A percentile compares a stretch with the other conserved stretches of the same genome.
phyloP scores from a whole-genome alignment of 2,329 filamentous ascomycete species.

The Fusarium nematophilum region DNA sequence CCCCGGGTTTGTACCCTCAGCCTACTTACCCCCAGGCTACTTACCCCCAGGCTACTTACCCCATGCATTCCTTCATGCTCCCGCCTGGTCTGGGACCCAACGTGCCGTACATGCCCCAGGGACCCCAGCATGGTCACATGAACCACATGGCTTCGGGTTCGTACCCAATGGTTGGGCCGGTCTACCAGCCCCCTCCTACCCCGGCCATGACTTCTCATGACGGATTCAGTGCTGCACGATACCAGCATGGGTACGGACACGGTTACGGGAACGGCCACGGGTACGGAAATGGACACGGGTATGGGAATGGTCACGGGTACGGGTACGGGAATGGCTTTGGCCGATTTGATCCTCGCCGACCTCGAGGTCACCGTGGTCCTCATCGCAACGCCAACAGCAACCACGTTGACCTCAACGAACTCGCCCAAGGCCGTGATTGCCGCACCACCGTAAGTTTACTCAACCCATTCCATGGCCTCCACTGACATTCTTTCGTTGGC shows the following conservation, averaged over 20 bases:
- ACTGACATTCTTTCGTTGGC: conserved; percentile 8
- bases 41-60: conserved; percentile 39
- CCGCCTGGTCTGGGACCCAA: conserved; percentile 45
- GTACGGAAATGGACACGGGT: conserved; percentile 29
- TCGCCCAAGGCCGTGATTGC: conserved; percentile 72
- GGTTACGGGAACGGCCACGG: too few species aligned
- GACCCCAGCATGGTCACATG: conserved; percentile 39
- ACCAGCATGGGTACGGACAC: too few species aligned
- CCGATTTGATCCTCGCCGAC: conserved; percentile 38
- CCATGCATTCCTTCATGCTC: conserved; percentile 51
- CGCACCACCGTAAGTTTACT: conserved; percentile 73
- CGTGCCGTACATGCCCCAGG: conserved; percentile 43
- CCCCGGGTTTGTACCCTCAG: conserved; percentile 35
- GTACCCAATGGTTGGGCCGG: conserved; percentile 45
- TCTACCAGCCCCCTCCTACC: conserved; percentile 49
- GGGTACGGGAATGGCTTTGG: not conserved
- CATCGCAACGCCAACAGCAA: conserved; percentile 59
- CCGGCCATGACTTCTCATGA: conserved; percentile 50
- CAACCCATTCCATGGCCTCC: not conserved
- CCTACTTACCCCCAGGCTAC: conserved; percentile 41
- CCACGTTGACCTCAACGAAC: conserved; percentile 60
- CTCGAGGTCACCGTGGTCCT: not conserved
- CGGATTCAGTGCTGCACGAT: conserved; percentile 11
- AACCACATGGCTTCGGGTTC: conserved; percentile 44
- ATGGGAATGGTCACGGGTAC: not conserved